Base-by-base conservation (phyloP, 306 rosid species). In the Cucurbita argyrosperma region DNA sequence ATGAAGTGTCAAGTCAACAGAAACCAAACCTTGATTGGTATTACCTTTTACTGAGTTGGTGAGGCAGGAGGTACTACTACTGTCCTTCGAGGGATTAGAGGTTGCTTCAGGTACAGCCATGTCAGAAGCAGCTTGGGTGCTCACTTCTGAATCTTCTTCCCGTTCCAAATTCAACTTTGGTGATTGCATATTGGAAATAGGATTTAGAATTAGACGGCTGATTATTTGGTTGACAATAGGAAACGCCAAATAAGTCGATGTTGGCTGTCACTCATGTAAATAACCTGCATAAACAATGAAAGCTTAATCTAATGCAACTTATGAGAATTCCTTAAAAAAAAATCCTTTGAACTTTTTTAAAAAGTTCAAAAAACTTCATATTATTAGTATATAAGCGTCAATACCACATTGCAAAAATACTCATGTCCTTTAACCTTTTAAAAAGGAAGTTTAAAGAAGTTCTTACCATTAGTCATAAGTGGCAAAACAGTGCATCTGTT, bases 1-100 rank as follows among this genome's bases (percentile, higher is more conserved):
- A 50, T 83, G 89, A 79, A 92, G 95, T 7, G 88, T 50, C 76
- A 92, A 74, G 83, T 88, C 79, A 4, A 92, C 95, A 47, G 89
- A 84, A 50, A 93, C 42, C 19, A 84, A 72, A 23, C 71, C 74
- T 2, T 71, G 81, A 76, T 86, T 79, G 47, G 83, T 71, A 79
- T 74, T 77, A 21, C 61, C 78, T 43, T 82, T 87, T 37, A 80
- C 35, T 8, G 66, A 76, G 76, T 64, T 64, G 78, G 85, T 61
- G 86, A 85, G 15, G 54, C 88, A 88, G 30, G 90, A 84, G 58
- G 84, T 80, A 14, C 81, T 79, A 45, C 79, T 76, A 75, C 83
- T 82, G 74, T 91, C 92, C 82, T 87, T 85, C 15, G 87, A 80
- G 15, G 67, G 77, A 75, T 82, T 89, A 30, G 58, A 78, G 62